These are phyloP conservation scores for Russula brevipes DNA, from an alignment of 768 basidiomycete species.

Conservation along the genomic window DNA sequence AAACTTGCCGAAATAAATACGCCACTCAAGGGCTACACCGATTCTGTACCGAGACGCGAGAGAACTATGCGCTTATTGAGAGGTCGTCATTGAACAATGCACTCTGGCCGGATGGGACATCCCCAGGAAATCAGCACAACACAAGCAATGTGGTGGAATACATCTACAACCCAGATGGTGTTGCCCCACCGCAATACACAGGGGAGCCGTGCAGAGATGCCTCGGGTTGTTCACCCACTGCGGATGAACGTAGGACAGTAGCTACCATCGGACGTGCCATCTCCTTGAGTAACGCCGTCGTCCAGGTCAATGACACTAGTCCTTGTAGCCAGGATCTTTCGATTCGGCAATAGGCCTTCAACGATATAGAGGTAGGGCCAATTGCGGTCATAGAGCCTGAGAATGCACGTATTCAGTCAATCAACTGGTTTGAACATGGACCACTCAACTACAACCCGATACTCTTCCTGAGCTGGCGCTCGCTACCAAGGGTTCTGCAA, in stretches of 20 bases:
- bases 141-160: constrained; percentile 33
- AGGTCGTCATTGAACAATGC: constrained; percentile 65
- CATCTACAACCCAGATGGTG: constrained; percentile 66
- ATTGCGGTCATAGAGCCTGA: constrained; percentile 49
- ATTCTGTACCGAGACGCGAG: constrained; percentile 42
- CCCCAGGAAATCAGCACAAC: neutral
- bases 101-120: constrained; percentile 37
- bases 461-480: no score
- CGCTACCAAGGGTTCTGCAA: no score
- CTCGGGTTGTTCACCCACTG: constrained; percentile 67
- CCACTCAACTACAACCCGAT: constrained; percentile 59
- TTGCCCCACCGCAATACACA: constrained; percentile 66
- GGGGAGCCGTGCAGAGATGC: constrained; percentile 73
- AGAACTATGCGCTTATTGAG: neutral
- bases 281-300: constrained; percentile 57
- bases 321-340: constrained; percentile 63
- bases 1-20: constrained; percentile 63
- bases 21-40: constrained; percentile 72
- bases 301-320: constrained; percentile 81
- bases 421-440: constrained; percentile 58
- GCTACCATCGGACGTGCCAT: constrained; percentile 69
- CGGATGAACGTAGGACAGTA: constrained; percentile 57
- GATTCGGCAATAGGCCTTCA: constrained; percentile 74
- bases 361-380: constrained; percentile 81
- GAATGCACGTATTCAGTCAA: constrained; percentile 65